Conservation (phyloP, 2,329 filamentous ascomycete species). For the Mycogone perniciosa region DNA sequence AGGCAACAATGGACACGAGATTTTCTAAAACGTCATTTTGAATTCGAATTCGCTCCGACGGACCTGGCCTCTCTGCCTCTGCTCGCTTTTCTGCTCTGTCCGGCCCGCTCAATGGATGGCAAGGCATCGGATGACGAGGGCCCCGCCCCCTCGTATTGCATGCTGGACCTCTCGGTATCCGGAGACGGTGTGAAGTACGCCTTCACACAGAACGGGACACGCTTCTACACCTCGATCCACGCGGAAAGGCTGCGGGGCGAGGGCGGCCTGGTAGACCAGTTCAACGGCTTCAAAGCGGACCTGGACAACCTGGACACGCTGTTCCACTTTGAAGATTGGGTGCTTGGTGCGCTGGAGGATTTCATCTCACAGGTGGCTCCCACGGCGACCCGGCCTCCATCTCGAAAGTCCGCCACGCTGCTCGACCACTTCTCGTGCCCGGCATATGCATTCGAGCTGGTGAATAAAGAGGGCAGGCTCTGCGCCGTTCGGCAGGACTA, state of each 20-base stretch:
- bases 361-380: conserved; percentile 5
- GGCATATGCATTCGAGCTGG: conserved; percentile 10
- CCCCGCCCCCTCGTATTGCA: not conserved
- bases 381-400: conserved; percentile 1
- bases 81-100: no score
- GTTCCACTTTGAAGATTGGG: conserved; percentile 14
- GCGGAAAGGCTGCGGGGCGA: conserved; percentile 10
- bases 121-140: not conserved
- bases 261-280: conserved; percentile 5
- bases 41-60: no score
- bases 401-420: conserved; percentile 5
- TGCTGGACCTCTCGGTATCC: not conserved
- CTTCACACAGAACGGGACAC: conserved; percentile 11
- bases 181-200: not conserved
- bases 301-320: conserved; percentile 7
- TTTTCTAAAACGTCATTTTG: no score
- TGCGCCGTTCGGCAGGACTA: conserved; percentile 6
- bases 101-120: not conserved
- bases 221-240: conserved; percentile 11
- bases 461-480: conserved; percentile 7
- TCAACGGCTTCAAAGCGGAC: conserved; percentile 7
- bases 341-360: conserved; percentile 6
- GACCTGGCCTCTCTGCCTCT: no score
- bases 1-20: no score
- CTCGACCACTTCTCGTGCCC: conserved; percentile 10